Evolutionary conservation across 345 rosid genomes (phyloP).

Genomic region (Eucalyptus leucophloia): DNA sequence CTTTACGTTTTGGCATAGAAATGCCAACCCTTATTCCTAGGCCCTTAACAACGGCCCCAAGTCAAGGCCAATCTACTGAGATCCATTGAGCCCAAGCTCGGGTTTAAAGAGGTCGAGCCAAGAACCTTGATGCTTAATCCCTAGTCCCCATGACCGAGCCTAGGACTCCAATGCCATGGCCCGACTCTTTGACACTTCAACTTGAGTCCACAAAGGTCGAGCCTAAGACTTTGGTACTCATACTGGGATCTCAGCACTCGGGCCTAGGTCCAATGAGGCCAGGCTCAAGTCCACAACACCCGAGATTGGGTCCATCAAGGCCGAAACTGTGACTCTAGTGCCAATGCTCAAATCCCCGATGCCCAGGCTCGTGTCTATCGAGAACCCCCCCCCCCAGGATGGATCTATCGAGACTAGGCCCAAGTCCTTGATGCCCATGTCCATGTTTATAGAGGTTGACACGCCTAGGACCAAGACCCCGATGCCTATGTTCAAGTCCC

Average conservation of each 20-base stretch:
- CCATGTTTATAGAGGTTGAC: not conserved
- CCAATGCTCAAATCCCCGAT: not conserved
- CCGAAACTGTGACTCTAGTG: not conserved
- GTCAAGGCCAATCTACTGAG: accelerated
- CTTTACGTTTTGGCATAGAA: not conserved
- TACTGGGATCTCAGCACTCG: accelerated
- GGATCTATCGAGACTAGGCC: not conserved
- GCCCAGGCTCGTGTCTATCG: accelerated
- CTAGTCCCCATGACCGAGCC: not conserved
- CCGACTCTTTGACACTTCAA: not conserved
- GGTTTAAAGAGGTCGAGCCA: not conserved
- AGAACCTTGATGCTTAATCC: not conserved
- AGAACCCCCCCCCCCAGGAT: not conserved
- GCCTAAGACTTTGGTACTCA: not conserved
- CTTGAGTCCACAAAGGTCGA: not conserved
- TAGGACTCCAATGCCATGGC: not conserved
- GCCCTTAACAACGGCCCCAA: not conserved
- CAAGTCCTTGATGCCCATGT: not conserved
- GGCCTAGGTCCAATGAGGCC: not conserved
- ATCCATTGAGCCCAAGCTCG: not conserved
- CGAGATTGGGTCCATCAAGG: not conserved
- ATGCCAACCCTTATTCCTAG: not conserved
- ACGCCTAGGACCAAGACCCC: not conserved
- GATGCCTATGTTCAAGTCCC: not conserved
- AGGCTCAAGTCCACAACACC: not conserved